Evolutionary conservation across 2,329 filamentous ascomycete genomes (phyloP).

Genomic region (Sclerotinia subarctica): DNA sequence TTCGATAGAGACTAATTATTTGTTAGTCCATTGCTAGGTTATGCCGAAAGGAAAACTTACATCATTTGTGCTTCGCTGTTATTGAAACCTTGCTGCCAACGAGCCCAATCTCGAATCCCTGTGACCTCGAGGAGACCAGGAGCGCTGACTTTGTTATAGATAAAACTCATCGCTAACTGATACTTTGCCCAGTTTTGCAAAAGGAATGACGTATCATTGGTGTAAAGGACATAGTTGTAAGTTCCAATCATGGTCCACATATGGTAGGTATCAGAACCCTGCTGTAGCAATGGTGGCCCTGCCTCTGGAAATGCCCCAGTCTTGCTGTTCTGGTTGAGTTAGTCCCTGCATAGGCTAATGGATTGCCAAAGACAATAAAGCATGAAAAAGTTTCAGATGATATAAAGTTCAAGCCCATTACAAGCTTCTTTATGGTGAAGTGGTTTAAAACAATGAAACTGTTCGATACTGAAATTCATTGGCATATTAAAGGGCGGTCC

Average conservation of each 20-base stretch:
- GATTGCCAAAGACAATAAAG: neutral
- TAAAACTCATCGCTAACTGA: conserved; percentile 45
- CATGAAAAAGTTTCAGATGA: conserved; percentile 22
- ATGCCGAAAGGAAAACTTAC: conserved; percentile 18
- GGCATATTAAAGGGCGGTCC: too few relatives aligned
- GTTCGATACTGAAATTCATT: neutral
- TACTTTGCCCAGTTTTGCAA: conserved; percentile 49
- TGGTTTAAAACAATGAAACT: neutral
- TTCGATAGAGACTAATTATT: conserved; percentile 41
- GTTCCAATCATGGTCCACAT: conserved; percentile 57
- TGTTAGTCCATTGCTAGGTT: neutral
- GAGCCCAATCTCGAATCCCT: conserved; percentile 33
- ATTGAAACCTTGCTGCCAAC: conserved; percentile 33
- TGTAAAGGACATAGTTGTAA: conserved; percentile 57
- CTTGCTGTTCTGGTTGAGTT: conserved; percentile 22
- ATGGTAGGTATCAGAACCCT: conserved; percentile 52
- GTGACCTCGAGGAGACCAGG: conserved; percentile 37
- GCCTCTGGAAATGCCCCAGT: conserved; percentile 34
- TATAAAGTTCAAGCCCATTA: neutral
- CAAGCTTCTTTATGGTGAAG: neutral
- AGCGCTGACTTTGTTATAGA: conserved; percentile 44
- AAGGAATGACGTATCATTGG: conserved; percentile 51
- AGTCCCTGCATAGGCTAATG: neutral
- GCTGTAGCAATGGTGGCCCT: conserved; percentile 30
- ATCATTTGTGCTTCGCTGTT: conserved; percentile 35